A percentile compares a stretch with the other conserved stretches of the same genome.
phyloP scores from a whole-genome alignment of 1,284 basidiomycete species.

The Leccinum colubrinum region DNA sequence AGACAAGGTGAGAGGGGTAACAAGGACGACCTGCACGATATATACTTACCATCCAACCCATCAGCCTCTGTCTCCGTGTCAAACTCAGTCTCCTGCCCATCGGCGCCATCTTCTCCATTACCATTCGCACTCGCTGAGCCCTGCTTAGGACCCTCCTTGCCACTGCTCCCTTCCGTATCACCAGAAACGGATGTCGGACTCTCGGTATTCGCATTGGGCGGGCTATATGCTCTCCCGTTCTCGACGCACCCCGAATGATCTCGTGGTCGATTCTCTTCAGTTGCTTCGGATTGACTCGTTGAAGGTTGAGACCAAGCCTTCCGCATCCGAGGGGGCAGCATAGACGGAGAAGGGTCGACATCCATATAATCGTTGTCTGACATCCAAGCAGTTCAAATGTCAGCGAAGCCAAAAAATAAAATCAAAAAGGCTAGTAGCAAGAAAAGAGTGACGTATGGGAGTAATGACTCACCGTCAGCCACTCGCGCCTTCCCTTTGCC shows the following conservation, averaged over 20 bases:
- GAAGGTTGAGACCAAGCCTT: constrained; percentile 47
- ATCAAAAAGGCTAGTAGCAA: background rate
- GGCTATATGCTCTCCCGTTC: constrained; percentile 11
- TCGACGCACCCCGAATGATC: constrained; percentile 5
- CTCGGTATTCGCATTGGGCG: constrained; percentile 7
- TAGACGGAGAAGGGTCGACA: background rate
- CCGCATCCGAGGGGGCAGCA: constrained; percentile 64
- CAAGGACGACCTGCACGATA: constrained; percentile 8
- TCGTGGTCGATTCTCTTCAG: background rate
- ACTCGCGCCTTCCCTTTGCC: constrained; percentile 21
- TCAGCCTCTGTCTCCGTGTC: constrained; percentile 35
- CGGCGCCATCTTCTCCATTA: constrained; percentile 17
- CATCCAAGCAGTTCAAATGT: background rate
- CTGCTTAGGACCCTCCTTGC: background rate
- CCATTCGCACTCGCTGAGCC: constrained; percentile 1
- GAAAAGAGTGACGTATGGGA: background rate
- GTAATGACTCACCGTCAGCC: constrained; percentile 25
- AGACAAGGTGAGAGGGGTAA: constrained; percentile 2
- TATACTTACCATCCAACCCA: constrained; percentile 29
- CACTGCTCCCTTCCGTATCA: constrained; percentile 1
- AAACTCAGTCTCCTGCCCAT: constrained; percentile 32
- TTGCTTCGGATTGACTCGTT: constrained; percentile 5
- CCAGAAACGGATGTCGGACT: constrained; percentile 21
- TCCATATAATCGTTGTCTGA: constrained; percentile 11
- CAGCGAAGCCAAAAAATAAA: background rate